Conservation (phyloP, 176 grass and related monocot genomes). For the Phoenix roebelenii region DNA sequence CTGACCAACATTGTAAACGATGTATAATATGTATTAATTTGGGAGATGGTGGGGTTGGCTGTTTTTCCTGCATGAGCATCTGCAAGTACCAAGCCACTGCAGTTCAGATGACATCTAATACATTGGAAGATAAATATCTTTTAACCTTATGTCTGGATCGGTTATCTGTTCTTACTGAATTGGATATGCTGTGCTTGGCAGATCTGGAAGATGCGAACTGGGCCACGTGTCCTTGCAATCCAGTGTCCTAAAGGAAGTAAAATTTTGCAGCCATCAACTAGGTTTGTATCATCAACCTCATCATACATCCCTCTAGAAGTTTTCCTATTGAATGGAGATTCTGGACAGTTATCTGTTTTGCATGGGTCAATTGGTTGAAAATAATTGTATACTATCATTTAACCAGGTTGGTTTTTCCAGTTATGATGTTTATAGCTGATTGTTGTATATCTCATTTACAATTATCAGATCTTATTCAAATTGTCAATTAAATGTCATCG, state of each 20-base stretch:
- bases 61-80: too few relatives aligned
- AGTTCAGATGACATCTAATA: background rate
- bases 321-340: conserved; percentile 80
- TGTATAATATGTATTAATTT: too few relatives aligned
- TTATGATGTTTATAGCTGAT: too few relatives aligned
- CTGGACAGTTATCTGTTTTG: conserved; percentile 75
- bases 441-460: too few relatives aligned
- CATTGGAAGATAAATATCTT: background rate
- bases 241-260: conserved; percentile 82
- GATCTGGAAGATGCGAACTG: conserved; percentile 97
- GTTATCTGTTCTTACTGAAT: background rate
- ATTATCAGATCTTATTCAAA: too few relatives aligned
- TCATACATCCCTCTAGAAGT: conserved; percentile 66
- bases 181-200: conserved; percentile 11
- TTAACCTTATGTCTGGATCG: background rate
- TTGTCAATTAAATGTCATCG: too few relatives aligned
- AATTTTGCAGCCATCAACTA: conserved; percentile 71
- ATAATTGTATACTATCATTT: too few relatives aligned
- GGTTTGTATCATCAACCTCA: conserved; percentile 22
- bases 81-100: too few relatives aligned
- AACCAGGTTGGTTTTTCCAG: too few relatives aligned
- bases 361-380: conserved; percentile 50
- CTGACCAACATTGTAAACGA: too few relatives aligned
- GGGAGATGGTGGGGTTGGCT: too few relatives aligned
- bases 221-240: conserved; percentile 58